These are phyloP conservation scores for Yarrowia osloensis DNA, from an alignment of 805 yeast genomes.

Conservation along the genomic window DNA sequence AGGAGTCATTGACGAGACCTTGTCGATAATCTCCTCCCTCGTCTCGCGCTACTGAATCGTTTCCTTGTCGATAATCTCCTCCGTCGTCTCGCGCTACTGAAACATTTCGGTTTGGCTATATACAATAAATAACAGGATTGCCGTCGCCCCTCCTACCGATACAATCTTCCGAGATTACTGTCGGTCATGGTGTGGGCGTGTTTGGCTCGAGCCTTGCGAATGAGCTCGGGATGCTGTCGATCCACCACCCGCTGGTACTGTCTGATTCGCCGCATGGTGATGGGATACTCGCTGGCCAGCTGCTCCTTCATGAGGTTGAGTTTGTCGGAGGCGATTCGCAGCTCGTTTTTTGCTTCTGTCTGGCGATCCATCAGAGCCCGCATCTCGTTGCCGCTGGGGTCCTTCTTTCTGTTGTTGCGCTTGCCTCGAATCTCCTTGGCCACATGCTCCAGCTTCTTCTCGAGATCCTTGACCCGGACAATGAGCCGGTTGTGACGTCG, in stretches of 20 bases:
- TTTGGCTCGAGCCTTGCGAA: neutral
- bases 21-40: neutral
- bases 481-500: neutral
- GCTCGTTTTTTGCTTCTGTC: neutral
- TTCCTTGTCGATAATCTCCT: too few species aligned
- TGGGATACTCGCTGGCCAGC: neutral
- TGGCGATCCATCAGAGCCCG: neutral
- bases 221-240: neutral
- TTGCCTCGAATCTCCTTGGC: neutral
- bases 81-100: too few species aligned
- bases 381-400: neutral
- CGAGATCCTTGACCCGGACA: neutral
- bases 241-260: neutral
- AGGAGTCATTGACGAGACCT: neutral
- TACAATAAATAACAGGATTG: conserved; percentile 6
- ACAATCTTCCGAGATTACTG: neutral
- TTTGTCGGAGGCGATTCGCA: neutral
- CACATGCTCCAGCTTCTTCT: neutral
- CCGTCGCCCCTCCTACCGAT: neutral
- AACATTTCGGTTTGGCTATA: neutral
- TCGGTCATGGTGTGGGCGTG: neutral
- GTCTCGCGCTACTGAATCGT: neutral
- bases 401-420: too few species aligned
- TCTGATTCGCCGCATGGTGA: neutral
- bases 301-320: neutral